phyloP scores from a whole-genome alignment of 225 moss, liverwort and hornwort species.

The Sphagnum tenellum region DNA sequence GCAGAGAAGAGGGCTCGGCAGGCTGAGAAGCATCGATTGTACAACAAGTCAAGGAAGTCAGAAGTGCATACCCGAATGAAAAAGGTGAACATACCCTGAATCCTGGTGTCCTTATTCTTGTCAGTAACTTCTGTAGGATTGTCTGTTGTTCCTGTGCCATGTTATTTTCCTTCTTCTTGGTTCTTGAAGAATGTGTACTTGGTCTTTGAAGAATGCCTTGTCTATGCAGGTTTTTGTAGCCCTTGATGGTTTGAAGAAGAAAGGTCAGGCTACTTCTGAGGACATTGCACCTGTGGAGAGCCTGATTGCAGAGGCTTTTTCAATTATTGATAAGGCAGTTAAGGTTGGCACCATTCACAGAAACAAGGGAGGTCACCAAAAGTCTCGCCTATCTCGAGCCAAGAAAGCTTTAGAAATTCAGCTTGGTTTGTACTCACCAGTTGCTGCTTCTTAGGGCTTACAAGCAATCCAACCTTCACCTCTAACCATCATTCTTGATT shows the following conservation, averaged over 20 bases:
- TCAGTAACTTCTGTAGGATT: background rate
- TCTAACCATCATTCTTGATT: too few relatives aligned
- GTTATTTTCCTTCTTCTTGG: background rate
- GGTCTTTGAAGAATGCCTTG: too few relatives aligned
- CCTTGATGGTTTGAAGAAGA: constrained; percentile 84
- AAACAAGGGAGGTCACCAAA: constrained; percentile 96
- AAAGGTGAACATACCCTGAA: constrained; percentile 25
- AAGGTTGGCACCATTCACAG: constrained; percentile 88
- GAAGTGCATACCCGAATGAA: constrained; percentile 97
- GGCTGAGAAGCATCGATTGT: constrained; percentile 66
- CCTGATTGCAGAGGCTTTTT: constrained; percentile 76
- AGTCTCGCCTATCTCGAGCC: constrained; percentile 89
- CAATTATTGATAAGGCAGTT: constrained; percentile 82
- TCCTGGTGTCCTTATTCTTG: background rate
- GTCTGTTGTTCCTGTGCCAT: too few relatives aligned
- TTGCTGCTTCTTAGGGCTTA: constrained; percentile 35
- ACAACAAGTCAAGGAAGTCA: constrained; percentile 90
- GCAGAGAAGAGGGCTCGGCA: constrained; percentile 82
- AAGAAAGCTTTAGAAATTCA: constrained; percentile 79
- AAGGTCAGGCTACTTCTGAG: constrained; percentile 45
- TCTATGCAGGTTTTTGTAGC: constrained; percentile 65
- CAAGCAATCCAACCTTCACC: too few relatives aligned
- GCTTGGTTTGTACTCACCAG: constrained; percentile 72
- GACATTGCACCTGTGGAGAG: constrained; percentile 73
- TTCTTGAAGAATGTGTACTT: too few relatives aligned